These are phyloP conservation scores for Chrysanthemum makinoi DNA, from an alignment of 129 eudicot species.

Conservation along the genomic window DNA sequence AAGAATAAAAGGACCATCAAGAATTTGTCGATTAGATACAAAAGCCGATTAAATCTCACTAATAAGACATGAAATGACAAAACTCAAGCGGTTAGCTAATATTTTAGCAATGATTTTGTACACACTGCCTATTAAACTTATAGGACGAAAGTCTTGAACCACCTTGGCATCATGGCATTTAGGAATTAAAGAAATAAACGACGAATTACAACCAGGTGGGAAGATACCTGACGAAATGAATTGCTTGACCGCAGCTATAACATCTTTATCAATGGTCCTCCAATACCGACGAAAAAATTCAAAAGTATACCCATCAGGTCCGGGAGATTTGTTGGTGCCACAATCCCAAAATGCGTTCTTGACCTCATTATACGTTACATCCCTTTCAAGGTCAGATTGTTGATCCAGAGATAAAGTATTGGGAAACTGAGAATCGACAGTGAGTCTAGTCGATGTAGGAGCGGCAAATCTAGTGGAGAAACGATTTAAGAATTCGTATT, in stretches of 20 bases:
- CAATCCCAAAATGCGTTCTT: background rate
- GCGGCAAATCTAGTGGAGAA: background rate
- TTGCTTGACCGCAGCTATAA: background rate
- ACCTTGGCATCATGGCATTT: background rate
- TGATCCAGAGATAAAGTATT: background rate
- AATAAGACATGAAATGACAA: background rate
- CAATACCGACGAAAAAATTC: background rate
- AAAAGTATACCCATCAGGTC: too few relatives aligned
- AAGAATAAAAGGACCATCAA: background rate
- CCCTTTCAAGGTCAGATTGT: background rate
- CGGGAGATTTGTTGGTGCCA: background rate
- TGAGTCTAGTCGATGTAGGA: background rate
- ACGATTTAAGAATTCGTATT: background rate
- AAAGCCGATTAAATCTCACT: background rate
- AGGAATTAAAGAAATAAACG: constrained; percentile 4
- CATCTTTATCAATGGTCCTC: background rate
- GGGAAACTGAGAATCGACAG: background rate
- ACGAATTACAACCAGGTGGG: background rate
- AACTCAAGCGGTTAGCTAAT: background rate
- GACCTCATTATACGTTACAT: background rate
- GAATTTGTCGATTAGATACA: background rate
- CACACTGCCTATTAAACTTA: background rate
- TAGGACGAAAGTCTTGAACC: background rate
- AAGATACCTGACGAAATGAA: background rate
- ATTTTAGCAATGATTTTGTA: constrained; percentile 1